phyloP scores from a whole-genome alignment of 2,329 filamentous ascomycete genomes.

The Claviceps arundinis region DNA sequence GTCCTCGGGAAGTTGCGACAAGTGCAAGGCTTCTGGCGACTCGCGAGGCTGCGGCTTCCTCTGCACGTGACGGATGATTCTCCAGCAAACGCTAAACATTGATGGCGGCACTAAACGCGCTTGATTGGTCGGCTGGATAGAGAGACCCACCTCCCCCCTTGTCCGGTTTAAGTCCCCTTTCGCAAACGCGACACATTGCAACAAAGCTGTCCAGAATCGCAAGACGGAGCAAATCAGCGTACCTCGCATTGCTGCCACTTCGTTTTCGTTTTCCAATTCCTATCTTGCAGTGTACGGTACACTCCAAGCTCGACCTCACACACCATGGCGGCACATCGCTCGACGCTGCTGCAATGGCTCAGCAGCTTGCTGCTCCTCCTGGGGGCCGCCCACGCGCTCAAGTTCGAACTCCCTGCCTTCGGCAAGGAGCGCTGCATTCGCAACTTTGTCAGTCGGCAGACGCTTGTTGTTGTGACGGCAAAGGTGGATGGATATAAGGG shows the following conservation, averaged over 20 bases:
- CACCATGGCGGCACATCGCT: constrained; percentile 35
- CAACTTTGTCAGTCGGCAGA: constrained; percentile 88
- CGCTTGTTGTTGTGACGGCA: constrained; percentile 88
- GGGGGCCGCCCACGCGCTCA: constrained; percentile 54
- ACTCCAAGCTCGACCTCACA: too few species aligned
- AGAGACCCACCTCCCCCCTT: background rate
- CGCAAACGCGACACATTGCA: constrained; percentile 7
- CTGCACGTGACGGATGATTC: background rate
- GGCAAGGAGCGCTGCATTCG: constrained; percentile 77
- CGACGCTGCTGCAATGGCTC: constrained; percentile 45
- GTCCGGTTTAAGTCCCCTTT: background rate
- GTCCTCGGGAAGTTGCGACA: background rate
- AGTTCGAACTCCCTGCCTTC: constrained; percentile 79
- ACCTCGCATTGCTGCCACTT: background rate
- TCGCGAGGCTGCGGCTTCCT: background rate
- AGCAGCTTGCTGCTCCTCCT: constrained; percentile 45
- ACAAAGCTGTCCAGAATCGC: background rate
- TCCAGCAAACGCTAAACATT: background rate
- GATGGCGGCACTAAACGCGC: too few species aligned
- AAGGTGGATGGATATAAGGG: constrained; percentile 75
- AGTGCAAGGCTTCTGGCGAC: background rate
- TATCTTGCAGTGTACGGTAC: background rate
- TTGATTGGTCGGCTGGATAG: background rate
- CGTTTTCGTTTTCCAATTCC: background rate
- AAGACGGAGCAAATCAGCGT: background rate